phyloP scores from a whole-genome alignment of 2,329 filamentous ascomycete genomes.

The Nothophoma quercina region DNA sequence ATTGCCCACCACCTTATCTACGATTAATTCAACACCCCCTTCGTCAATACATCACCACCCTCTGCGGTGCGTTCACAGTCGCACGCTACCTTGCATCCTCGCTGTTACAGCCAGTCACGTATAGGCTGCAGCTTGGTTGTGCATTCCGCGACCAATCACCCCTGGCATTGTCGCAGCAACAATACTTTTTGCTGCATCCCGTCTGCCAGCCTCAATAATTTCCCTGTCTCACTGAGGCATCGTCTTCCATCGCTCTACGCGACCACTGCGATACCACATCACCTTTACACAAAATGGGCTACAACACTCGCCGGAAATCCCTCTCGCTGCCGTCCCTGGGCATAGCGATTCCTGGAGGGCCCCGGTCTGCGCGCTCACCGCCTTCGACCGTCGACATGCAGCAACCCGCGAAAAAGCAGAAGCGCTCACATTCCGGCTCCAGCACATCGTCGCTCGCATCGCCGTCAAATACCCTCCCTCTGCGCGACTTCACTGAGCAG shows the following conservation, averaged over 20 bases:
- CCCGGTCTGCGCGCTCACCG: conserved; percentile 63
- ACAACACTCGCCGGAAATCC: conserved; percentile 97
- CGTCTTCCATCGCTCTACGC: conserved; percentile 15
- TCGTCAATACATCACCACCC: conserved; percentile 5
- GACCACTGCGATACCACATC: conserved; percentile 9
- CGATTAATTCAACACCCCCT: conserved; percentile 22
- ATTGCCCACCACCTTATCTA: conserved; percentile 21
- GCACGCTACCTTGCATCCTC: conserved; percentile 39
- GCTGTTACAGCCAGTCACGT: conserved; percentile 36
- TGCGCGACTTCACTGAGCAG: conserved; percentile 55
- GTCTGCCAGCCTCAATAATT: conserved; percentile 39
- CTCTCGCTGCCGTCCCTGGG: conserved; percentile 91
- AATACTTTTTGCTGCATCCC: conserved; percentile 36
- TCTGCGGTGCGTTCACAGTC: conserved; percentile 36
- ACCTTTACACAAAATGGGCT: conserved; percentile 70
- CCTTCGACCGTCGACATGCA: conserved; percentile 64
- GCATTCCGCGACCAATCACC: conserved; percentile 45
- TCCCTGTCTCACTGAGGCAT: conserved; percentile 17
- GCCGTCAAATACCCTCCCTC: conserved; percentile 54
- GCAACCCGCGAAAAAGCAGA: conserved; percentile 68
- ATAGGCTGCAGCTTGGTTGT: conserved; percentile 38
- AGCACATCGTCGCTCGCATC: conserved; percentile 52
- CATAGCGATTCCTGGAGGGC: conserved; percentile 74
- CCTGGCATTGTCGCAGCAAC: conserved; percentile 42
- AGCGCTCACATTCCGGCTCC: conserved; percentile 72